Evolutionary conservation across 345 rosid genomes (phyloP).

Genomic region (Aquilaria yunnanensis): DNA sequence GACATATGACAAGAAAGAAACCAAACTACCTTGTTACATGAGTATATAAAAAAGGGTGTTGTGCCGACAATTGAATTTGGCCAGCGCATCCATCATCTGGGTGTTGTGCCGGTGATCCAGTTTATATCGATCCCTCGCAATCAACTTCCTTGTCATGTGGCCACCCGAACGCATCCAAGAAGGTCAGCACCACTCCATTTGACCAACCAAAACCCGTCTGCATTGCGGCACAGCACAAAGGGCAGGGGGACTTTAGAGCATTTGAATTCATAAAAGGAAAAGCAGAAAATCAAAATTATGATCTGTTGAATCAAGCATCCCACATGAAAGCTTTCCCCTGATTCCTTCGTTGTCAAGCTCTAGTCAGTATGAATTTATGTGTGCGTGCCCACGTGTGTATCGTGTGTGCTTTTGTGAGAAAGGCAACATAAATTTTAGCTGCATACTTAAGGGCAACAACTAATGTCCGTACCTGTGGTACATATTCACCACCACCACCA

Average conservation of each 20-base stretch:
- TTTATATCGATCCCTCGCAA: conserved; percentile 13
- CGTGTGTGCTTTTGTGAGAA: too few species aligned
- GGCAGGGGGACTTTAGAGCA: too few species aligned
- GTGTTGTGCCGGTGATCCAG: background rate
- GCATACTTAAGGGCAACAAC: too few species aligned
- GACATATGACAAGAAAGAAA: background rate
- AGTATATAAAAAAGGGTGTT: background rate
- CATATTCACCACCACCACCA: conserved; percentile 47
- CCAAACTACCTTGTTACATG: background rate
- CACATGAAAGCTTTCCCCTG: too few species aligned
- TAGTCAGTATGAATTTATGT: too few species aligned
- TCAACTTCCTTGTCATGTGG: conserved; percentile 42
- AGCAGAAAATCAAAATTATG: too few species aligned
- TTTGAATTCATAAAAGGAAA: too few species aligned
- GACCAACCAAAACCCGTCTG: conserved; percentile 98
- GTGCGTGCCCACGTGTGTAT: too few species aligned
- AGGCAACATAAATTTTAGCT: too few species aligned
- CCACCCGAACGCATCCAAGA: conserved; percentile 97
- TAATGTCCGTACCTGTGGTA: conserved; percentile 20
- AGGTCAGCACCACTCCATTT: conserved; percentile 79
- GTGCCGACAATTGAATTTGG: background rate
- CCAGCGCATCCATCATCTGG: background rate
- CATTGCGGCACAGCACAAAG: conserved; percentile 11
- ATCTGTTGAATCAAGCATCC: too few species aligned
- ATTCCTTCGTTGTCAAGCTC: too few species aligned